phyloP scores from a whole-genome alignment of 2,329 filamentous ascomycete species.

The Scytalidium sp. region DNA sequence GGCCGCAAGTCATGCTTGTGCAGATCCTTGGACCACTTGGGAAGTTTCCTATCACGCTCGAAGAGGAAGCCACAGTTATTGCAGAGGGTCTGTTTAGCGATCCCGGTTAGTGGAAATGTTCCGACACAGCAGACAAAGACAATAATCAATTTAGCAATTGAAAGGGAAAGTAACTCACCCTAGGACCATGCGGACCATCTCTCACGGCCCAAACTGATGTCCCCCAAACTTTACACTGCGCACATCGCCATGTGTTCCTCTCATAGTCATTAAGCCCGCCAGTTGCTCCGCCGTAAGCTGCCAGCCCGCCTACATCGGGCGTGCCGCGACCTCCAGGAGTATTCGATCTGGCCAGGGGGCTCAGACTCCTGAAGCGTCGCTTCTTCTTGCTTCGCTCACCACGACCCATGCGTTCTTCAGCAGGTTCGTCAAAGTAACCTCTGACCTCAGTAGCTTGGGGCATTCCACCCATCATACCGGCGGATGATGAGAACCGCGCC shows the following conservation, averaged over 20 bases:
- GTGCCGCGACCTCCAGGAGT: constrained; percentile 74
- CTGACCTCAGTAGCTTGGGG: constrained; percentile 49
- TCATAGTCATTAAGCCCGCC: constrained; percentile 72
- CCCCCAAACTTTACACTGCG: constrained; percentile 84
- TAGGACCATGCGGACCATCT: constrained; percentile 81
- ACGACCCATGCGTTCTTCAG: constrained; percentile 81
- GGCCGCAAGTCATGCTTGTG: constrained; percentile 41
- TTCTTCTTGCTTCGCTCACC: constrained; percentile 96
- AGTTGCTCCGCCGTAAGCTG: constrained; percentile 50
- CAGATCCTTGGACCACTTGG: constrained; percentile 71
- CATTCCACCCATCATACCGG: constrained; percentile 75
- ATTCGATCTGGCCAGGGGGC: constrained; percentile 67
- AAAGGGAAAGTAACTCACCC: constrained; percentile 53
- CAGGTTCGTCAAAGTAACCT: constrained; percentile 49
- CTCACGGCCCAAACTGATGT: constrained; percentile 91
- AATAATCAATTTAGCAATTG: neutral
- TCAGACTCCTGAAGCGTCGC: constrained; percentile 83
- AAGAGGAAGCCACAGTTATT: constrained; percentile 90
- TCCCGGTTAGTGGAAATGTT: neutral
- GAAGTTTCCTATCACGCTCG: constrained; percentile 81
- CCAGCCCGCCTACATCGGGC: constrained; percentile 77
- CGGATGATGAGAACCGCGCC: constrained; percentile 83
- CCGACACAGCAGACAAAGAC: constrained; percentile 6
- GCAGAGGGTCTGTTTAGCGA: constrained; percentile 63
- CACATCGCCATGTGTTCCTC: constrained; percentile 80